These are phyloP conservation scores for Tulasnella sp. DNA, from an alignment of 768 basidiomycete species.

Conservation along the genomic window DNA sequence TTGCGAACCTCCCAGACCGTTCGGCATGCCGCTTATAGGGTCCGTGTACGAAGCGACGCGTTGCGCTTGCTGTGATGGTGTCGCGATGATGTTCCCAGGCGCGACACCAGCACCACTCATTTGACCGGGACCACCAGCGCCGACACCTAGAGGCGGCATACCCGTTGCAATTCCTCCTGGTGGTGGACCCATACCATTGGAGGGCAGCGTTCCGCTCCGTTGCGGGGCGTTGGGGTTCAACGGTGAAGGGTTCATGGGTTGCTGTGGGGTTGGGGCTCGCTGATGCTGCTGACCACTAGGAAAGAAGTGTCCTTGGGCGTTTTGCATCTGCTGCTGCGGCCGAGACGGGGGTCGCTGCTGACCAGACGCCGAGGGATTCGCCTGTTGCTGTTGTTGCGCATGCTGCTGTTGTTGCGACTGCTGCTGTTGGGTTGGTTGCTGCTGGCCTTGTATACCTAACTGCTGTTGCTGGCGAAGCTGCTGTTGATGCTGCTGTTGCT, in stretches of 20 bases:
- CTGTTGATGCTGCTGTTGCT: not conserved
- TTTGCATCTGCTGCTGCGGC: too few relatives aligned
- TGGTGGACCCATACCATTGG: too few relatives aligned
- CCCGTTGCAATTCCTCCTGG: too few relatives aligned
- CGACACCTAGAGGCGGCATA: too few relatives aligned
- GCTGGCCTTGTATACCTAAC: not conserved
- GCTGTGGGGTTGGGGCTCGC: not conserved
- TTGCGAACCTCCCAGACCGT: not conserved
- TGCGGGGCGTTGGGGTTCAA: not conserved
- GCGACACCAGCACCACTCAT: too few relatives aligned
- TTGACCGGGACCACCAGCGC: too few relatives aligned
- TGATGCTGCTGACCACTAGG: not conserved
- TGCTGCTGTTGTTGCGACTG: constrained; percentile 5
- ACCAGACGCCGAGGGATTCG: not conserved
- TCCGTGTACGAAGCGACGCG: not conserved
- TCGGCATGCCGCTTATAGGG: not conserved
- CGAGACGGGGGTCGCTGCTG: too few relatives aligned
- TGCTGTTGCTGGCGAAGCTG: constrained; percentile 2
- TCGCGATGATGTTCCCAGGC: constrained; percentile 10
- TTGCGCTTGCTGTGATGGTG: constrained; percentile 11
- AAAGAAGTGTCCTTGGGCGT: not conserved
- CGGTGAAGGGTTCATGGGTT: not conserved
- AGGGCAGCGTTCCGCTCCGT: too few relatives aligned
- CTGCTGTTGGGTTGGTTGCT: constrained; percentile 5
- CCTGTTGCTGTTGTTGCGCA: not conserved